phyloP scores from a whole-genome alignment of 805 yeast genomes.

The Kazachstania bromeliacearum region DNA sequence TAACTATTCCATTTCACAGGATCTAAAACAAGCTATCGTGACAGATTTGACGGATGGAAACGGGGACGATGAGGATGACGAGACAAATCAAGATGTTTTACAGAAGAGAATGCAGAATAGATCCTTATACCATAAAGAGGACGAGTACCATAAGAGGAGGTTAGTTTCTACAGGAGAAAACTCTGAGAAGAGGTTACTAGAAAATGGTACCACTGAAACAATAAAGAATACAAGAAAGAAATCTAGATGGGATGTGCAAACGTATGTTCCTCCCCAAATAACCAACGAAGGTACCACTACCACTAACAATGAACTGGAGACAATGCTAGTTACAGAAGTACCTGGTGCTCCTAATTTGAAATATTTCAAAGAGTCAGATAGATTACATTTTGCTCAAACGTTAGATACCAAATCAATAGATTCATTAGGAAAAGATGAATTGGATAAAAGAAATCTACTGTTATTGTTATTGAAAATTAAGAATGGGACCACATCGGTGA shows the following conservation, averaged over 20 bases:
- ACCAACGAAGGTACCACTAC: slow-evolving; percentile 12
- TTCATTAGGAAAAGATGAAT: slow-evolving; percentile 41
- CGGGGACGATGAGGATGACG: slow-evolving; percentile 5
- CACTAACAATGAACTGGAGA: slow-evolving; percentile 23
- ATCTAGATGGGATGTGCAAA: slow-evolving; percentile 30
- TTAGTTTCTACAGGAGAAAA: slow-evolving; percentile 31
- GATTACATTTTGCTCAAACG: slow-evolving; percentile 58
- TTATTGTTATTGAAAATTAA: slow-evolving; percentile 58
- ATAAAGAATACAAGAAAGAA: slow-evolving; percentile 8
- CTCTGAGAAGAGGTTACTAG: slow-evolving; percentile 27
- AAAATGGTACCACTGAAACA: slow-evolving; percentile 2
- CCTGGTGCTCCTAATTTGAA: slow-evolving; percentile 61
- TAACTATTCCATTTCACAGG: slow-evolving; percentile 34
- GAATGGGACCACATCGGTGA: slow-evolving; percentile 60
- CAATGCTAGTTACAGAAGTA: slow-evolving; percentile 41
- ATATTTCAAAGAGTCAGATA: slow-evolving; percentile 63
- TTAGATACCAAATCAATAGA: slow-evolving; percentile 29
- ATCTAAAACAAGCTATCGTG: slow-evolving; percentile 23
- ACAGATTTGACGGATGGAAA: slow-evolving; percentile 15
- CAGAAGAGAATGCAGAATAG: slow-evolving; percentile 19
- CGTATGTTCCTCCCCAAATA: slow-evolving; percentile 45
- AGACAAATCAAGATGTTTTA: slow-evolving; percentile 26
- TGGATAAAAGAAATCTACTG: slow-evolving; percentile 51
- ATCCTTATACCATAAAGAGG: slow-evolving; percentile 32
- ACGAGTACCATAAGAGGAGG: slow-evolving; percentile 40